Percentiles rank a stretch among this genome's conserved stretches.
Evolutionary conservation across 2,329 filamentous ascomycete species (phyloP).

Genomic region (Verticillium klebahnii): DNA sequence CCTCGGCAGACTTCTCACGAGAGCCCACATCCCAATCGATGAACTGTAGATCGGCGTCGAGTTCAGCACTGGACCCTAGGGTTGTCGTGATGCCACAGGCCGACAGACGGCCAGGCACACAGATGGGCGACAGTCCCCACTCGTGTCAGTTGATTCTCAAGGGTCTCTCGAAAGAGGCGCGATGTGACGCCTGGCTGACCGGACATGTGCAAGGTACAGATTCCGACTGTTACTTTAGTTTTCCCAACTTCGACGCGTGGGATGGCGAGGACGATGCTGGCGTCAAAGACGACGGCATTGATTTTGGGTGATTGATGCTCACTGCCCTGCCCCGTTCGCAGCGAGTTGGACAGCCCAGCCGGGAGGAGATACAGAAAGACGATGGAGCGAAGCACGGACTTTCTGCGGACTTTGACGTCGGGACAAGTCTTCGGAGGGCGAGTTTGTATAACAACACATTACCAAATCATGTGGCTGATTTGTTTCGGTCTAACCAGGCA

Average conservation of each 20-base stretch:
- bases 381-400: too few relatives aligned
- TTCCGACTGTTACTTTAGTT: slow-evolving; percentile 59
- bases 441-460: too few relatives aligned
- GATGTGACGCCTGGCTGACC: not conserved
- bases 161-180: not conserved
- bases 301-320: not conserved
- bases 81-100: slow-evolving; percentile 22
- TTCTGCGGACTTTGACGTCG: too few relatives aligned
- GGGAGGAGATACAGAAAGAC: too few relatives aligned
- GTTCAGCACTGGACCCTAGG: slow-evolving; percentile 30
- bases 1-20: slow-evolving; percentile 7
- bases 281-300: not conserved
- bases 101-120: slow-evolving; percentile 6
- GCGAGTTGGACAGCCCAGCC: too few relatives aligned
- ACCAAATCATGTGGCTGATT: too few relatives aligned
- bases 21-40: slow-evolving; percentile 21
- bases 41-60: slow-evolving; percentile 22
- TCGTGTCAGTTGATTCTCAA: slow-evolving; percentile 6
- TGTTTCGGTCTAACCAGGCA: too few relatives aligned
- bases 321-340: too few relatives aligned
- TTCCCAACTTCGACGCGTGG: slow-evolving; percentile 69
- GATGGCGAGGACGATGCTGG: slow-evolving; percentile 25
- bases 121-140: slow-evolving; percentile 3
- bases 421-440: too few relatives aligned
- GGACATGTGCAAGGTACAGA: slow-evolving; percentile 10